phyloP scores from a whole-genome alignment of 257 asterid genomes.

The Solanum chilense region DNA sequence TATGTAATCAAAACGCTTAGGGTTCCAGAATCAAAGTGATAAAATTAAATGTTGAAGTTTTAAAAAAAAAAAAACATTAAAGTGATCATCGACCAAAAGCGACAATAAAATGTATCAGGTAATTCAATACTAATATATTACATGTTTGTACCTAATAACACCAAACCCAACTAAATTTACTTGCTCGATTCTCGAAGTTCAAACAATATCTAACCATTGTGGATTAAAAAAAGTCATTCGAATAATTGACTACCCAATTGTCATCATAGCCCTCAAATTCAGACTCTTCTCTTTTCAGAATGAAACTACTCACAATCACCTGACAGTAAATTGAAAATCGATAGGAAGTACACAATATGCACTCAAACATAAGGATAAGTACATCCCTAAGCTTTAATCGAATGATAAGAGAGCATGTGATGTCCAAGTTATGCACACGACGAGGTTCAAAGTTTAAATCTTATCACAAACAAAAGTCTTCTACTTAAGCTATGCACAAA shows the following conservation, averaged over 20 bases:
- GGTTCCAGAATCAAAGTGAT: background rate
- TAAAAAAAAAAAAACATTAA: background rate
- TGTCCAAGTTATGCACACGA: background rate
- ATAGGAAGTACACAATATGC: background rate
- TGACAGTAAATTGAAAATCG: background rate
- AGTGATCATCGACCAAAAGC: background rate
- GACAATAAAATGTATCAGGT: background rate
- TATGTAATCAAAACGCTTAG: background rate
- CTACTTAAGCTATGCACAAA: background rate
- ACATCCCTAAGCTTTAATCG: background rate
- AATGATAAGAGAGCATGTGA: background rate
- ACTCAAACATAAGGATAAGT: background rate
- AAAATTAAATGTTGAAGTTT: too few relatives aligned
- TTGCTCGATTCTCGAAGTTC: background rate
- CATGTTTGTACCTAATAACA: background rate
- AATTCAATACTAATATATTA: too few relatives aligned
- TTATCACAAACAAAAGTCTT: background rate
- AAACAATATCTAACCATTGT: too few relatives aligned
- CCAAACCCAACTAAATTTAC: background rate
- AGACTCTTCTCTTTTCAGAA: background rate
- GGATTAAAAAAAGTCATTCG: background rate
- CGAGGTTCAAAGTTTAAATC: too few relatives aligned
- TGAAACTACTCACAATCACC: background rate
- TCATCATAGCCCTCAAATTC: too few relatives aligned
- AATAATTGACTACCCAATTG: background rate